A percentile compares a stretch with the other conserved stretches of the same genome.
These are phyloP conservation scores for Acacia pycnantha DNA, from an alignment of 331 rosid species.

Conservation along the genomic window DNA sequence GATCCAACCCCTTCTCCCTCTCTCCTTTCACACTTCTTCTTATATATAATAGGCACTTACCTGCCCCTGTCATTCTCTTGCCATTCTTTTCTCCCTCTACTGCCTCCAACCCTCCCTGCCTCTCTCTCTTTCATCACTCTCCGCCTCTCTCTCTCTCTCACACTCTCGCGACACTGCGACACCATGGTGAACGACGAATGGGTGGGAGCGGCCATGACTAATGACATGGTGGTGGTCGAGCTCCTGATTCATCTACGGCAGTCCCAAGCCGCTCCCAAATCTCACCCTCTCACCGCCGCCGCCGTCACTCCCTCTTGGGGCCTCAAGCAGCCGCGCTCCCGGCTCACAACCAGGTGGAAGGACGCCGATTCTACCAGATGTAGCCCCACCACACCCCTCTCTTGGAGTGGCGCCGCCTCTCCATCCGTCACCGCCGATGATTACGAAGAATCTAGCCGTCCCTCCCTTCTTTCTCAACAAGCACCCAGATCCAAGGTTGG, in stretches of 20 bases:
- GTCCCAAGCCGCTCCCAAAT: slow-evolving; percentile 40
- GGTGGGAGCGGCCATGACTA: slow-evolving; percentile 57
- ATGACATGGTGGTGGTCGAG: slow-evolving; percentile 56
- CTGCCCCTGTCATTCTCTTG: background rate
- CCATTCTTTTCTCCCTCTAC: slow-evolving; percentile 17
- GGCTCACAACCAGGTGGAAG: slow-evolving; percentile 26
- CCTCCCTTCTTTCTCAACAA: slow-evolving; percentile 11
- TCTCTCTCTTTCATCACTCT: background rate
- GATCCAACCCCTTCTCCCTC: background rate
- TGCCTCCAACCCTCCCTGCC: slow-evolving; percentile 21
- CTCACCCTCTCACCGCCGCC: background rate
- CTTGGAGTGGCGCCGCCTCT: slow-evolving; percentile 63
- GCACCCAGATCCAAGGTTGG: slow-evolving; percentile 74
- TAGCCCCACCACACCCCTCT: slow-evolving; percentile 73
- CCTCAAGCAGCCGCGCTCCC: slow-evolving; percentile 41
- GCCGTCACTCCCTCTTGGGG: slow-evolving; percentile 40
- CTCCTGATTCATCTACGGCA: slow-evolving; percentile 55
- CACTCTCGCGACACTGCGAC: background rate
- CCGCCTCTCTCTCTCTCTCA: background rate
- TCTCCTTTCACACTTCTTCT: background rate
- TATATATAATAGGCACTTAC: background rate
- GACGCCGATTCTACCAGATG: slow-evolving; percentile 55
- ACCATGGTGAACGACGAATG: slow-evolving; percentile 48
- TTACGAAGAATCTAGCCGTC: slow-evolving; percentile 53
- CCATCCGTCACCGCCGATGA: slow-evolving; percentile 43